These are phyloP conservation scores for Flaveria robusta DNA, from an alignment of 129 eudicot genomes.

Conservation along the genomic window DNA sequence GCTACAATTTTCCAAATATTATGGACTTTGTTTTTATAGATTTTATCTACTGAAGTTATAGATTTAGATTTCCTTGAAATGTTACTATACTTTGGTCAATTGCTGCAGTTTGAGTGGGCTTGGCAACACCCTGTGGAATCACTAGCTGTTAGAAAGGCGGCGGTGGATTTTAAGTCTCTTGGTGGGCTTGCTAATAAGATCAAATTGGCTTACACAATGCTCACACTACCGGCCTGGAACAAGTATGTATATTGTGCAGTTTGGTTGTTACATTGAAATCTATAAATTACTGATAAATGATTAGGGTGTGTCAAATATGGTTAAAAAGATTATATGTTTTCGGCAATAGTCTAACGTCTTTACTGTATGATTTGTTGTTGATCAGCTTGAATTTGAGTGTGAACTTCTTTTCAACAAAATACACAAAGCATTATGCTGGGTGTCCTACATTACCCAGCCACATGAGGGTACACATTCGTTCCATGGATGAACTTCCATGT, in stretches of 20 bases:
- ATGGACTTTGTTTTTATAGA: neutral
- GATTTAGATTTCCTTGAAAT: neutral
- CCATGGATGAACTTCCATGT: constrained; percentile 89
- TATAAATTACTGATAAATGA: too few species aligned
- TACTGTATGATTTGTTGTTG: constrained; percentile 12
- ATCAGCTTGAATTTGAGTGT: constrained; percentile 68
- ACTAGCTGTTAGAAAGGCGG: constrained; percentile 67
- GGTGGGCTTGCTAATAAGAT: constrained; percentile 81
- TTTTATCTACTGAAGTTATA: neutral
- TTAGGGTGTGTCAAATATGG: neutral
- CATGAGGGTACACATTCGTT: constrained; percentile 62
- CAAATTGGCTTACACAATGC: constrained; percentile 80
- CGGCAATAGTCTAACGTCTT: constrained; percentile 13
- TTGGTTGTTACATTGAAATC: too few species aligned
- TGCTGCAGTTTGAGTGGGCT: constrained; percentile 96
- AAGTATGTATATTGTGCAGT: constrained; percentile 38
- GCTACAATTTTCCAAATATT: neutral
- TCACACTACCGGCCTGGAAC: constrained; percentile 79
- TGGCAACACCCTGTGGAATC: constrained; percentile 97
- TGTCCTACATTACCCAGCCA: constrained; percentile 77
- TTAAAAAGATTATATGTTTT: neutral
- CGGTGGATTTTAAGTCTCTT: constrained; percentile 67
- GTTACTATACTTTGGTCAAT: constrained; percentile 23
- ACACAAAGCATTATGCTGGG: constrained; percentile 62
- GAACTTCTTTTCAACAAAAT: constrained; percentile 78